Evolutionary conservation across 345 rosid species (phyloP).

Genomic region (Physaria fendleri): DNA sequence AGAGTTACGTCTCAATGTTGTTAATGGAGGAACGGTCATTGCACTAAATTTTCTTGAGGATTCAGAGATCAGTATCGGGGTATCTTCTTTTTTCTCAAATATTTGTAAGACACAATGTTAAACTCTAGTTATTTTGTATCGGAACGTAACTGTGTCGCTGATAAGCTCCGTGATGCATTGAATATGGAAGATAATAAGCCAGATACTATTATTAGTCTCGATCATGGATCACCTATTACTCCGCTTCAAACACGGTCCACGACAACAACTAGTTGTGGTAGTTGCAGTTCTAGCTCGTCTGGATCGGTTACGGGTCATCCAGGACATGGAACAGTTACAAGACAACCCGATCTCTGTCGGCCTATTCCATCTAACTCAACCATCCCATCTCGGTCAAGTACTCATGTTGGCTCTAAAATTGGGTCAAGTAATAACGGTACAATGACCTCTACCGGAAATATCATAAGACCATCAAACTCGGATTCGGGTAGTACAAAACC

Average conservation of each 20-base stretch:
- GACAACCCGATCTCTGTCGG: constrained; percentile 33
- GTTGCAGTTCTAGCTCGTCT: constrained; percentile 72
- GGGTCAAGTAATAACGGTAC: too few relatives aligned
- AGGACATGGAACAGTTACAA: constrained; percentile 17
- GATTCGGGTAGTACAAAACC: constrained; percentile 40
- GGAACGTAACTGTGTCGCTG: constrained; percentile 19
- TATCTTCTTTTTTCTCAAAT: neutral
- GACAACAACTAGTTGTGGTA: constrained; percentile 35
- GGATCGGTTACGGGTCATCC: constrained; percentile 63
- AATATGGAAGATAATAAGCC: constrained; percentile 58
- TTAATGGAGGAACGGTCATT: too few relatives aligned
- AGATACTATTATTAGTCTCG: constrained; percentile 65
- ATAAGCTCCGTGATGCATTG: constrained; percentile 47
- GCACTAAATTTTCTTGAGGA: constrained; percentile 6
- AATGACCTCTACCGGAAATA: constrained; percentile 29
- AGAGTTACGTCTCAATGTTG: too few relatives aligned
- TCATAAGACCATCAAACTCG: constrained; percentile 28
- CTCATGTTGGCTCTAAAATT: neutral
- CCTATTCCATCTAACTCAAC: neutral
- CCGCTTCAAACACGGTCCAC: constrained; percentile 58
- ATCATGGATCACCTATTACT: constrained; percentile 88
- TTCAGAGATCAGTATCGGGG: neutral
- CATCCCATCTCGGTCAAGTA: neutral
- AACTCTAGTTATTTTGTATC: neutral
- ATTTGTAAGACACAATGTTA: neutral